Evolutionary conservation across 352 stramenopile genomes (phyloP).

Genomic region (Phytophthora pseudosyringae): DNA sequence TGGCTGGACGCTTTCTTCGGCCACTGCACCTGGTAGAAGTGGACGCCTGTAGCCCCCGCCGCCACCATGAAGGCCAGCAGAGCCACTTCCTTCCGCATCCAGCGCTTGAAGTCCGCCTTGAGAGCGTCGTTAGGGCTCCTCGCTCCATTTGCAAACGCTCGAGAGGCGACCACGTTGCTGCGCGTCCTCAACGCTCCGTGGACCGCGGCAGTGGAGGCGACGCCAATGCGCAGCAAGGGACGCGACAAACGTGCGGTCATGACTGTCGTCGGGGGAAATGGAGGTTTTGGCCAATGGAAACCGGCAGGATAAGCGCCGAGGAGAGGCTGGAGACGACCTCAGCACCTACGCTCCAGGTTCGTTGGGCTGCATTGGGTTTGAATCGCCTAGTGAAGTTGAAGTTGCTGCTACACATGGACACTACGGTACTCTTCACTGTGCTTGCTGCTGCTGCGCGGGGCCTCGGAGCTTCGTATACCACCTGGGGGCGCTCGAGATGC

Average conservation of each 20-base stretch:
- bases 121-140: conserved; percentile 48
- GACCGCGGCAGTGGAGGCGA: neutral
- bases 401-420: neutral
- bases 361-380: no score
- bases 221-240: conserved; percentile 16
- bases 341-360: no score
- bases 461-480: conserved; percentile 74
- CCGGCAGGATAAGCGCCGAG: neutral
- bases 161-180: neutral
- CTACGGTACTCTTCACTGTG: conserved; percentile 5
- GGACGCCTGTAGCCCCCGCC: conserved; percentile 56
- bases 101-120: conserved; percentile 70
- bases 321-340: no score
- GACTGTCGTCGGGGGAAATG: conserved; percentile 5
- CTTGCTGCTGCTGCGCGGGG: conserved; percentile 5
- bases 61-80: conserved; percentile 55
- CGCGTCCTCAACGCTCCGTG: no score
- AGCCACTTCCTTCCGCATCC: conserved; percentile 56
- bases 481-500: conserved; percentile 47
- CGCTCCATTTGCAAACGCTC: conserved; percentile 29
- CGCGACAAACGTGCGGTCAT: conserved; percentile 33
- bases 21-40: conserved; percentile 65
- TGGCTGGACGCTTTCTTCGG: neutral
- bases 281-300: conserved; percentile 31
- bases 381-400: conserved; percentile 3